Percentiles rank a stretch among this genome's conserved stretches.
Evolutionary conservation across 441 rosid species (phyloP).

Genomic region (Jatropha podagrica): DNA sequence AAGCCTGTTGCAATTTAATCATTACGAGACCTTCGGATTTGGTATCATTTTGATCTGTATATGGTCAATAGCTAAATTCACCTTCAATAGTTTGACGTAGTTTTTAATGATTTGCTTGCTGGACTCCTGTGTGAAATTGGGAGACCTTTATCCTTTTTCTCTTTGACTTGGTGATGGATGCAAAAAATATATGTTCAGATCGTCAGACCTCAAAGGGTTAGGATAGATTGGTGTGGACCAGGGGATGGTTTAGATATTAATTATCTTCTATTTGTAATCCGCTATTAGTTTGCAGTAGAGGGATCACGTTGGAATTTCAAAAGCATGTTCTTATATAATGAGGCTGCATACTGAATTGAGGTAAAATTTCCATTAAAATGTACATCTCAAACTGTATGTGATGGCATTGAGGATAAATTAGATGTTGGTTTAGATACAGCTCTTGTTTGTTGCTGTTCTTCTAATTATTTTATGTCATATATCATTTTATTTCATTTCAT

Average conservation of each 20-base stretch:
- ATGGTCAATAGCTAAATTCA: neutral
- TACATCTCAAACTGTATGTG: no score
- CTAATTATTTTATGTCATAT: neutral
- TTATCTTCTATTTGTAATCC: neutral
- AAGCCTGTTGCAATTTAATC: conserved; percentile 9
- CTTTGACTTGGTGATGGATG: conserved; percentile 5
- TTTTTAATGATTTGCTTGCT: neutral
- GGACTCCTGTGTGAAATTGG: neutral
- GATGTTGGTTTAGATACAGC: neutral
- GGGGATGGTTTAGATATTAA: neutral
- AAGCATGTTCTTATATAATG: neutral
- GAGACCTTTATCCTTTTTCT: neutral
- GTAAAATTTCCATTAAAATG: neutral
- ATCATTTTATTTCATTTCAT: conserved; percentile 3
- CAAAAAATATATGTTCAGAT: neutral
- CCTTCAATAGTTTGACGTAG: neutral
- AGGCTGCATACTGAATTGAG: neutral
- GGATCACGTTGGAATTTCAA: neutral
- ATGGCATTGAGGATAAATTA: conserved; percentile 4
- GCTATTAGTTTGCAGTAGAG: neutral
- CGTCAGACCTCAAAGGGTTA: neutral
- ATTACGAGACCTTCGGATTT: neutral
- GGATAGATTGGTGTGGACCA: neutral
- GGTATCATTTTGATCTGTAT: neutral
- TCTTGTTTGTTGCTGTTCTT: neutral